Base-by-base conservation (phyloP, 2,329 filamentous ascomycete species). In the Stemphylium beticola region DNA sequence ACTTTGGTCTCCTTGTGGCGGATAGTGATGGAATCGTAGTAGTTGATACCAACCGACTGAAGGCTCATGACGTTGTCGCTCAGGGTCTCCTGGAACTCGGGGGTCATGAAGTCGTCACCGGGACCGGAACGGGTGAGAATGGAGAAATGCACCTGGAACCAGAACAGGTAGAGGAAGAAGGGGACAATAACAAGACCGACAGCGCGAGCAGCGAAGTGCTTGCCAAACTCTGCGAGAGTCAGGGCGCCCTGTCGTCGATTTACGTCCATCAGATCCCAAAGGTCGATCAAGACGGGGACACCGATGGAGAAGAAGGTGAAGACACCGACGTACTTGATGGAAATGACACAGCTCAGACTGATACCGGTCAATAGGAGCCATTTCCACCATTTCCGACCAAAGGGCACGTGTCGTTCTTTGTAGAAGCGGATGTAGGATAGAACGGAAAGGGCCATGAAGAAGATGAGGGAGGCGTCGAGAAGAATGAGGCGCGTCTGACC, bases 91-190 rank as follows among this genome's bases (percentile, higher is more conserved):
- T 99, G 95, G 81, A 99, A 99, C 71, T 95, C 92, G 1, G 95
- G 95, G 4, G 90, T 92, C 95, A 99, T 99, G 79, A 99, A 99
- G 71, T 98, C 93, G 73, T 99, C 95, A 49, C 95, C 95, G 39
- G 95, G 93, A 32, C 95, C 95, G 47, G 95, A 98, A 56, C 88
- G 85, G 63, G 81, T 89, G 59, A 99, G 83, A 67, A 99, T 91
- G 39, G 91, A 84, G 76, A 99, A 99, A 79, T 99, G 95, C 26
- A 99, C 93, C 83, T 99, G 95, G 87, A 99, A 99, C 95, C 95
- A 99, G 83, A 99, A 98, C 41, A 99, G 85, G 78, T 99, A 99
- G 78, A 99, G 96, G 71, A 98, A 82, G 82, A 99, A 97, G 12
- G 95, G 95, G 64, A 98, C 85, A 64, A 96, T 75, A 66, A 98